Evolutionary conservation across 169 alveolate genomes (phyloP).

Genomic region (Eimeria tenella): DNA sequence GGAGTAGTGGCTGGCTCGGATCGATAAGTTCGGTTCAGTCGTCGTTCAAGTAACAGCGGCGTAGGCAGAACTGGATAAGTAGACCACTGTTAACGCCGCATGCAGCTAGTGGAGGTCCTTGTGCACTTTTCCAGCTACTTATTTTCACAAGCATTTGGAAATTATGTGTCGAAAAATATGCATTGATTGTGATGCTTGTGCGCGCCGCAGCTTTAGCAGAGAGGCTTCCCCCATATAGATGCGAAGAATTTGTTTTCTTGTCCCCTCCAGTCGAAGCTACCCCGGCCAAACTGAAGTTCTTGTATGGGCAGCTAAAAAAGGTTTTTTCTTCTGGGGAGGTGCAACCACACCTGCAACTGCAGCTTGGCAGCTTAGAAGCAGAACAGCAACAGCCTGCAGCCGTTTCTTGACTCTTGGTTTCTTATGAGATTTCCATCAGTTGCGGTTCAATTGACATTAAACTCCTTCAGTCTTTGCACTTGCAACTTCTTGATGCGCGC

Average conservation of each 20-base stretch:
- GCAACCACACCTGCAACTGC: neutral
- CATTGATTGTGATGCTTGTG: neutral
- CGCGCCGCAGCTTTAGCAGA: slow-evolving; percentile 71
- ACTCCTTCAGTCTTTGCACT: neutral
- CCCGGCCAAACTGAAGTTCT: slow-evolving; percentile 43
- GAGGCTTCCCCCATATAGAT: slow-evolving; percentile 74
- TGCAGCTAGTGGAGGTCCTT: no score
- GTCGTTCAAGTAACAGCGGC: no score
- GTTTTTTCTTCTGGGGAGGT: slow-evolving; percentile 66
- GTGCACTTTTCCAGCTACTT: no score
- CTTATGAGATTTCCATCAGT: neutral
- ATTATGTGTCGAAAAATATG: neutral
- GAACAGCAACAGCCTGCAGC: neutral
- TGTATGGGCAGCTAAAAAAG: slow-evolving; percentile 48
- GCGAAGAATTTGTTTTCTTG: slow-evolving; percentile 75
- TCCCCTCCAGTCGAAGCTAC: slow-evolving; percentile 75
- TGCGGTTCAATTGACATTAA: no score
- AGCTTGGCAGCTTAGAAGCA: neutral
- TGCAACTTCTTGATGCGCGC: neutral
- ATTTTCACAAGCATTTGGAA: no score
- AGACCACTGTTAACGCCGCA: no score
- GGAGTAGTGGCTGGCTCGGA: neutral
- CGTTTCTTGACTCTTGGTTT: neutral
- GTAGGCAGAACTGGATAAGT: no score
- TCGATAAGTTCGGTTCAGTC: no score